A percentile compares a stretch with the other conserved stretches of the same genome.
Conservation (phyloP, 495 filamentous ascomycete species). For the Neurospora sp. region DNA sequence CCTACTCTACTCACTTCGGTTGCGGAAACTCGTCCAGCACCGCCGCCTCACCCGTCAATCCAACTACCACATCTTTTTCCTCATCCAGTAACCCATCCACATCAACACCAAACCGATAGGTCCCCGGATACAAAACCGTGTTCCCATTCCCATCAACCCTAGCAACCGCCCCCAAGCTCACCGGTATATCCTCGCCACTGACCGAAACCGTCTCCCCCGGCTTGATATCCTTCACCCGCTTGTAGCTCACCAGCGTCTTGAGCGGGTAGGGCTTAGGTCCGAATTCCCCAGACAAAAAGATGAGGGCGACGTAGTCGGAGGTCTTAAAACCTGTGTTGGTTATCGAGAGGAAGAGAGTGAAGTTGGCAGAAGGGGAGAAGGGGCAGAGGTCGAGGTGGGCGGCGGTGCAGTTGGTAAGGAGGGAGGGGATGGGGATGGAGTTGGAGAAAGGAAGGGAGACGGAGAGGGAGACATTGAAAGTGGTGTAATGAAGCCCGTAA, state of each 20-base stretch:
- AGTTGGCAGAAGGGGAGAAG: constrained; percentile 22
- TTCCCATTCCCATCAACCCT: constrained; percentile 45
- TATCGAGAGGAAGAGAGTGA: constrained; percentile 15
- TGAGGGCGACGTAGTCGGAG: constrained; percentile 48
- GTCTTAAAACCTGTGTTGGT: constrained; percentile 39
- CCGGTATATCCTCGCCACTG: constrained; percentile 42
- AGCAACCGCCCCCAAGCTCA: constrained; percentile 28
- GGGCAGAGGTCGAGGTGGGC: constrained; percentile 32
- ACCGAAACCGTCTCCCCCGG: constrained; percentile 26
- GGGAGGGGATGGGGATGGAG: constrained; percentile 13
- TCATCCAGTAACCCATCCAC: constrained; percentile 29
- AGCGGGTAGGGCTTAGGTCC: constrained; percentile 49
- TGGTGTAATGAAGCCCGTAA: constrained; percentile 34
- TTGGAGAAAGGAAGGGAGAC: constrained; percentile 1
- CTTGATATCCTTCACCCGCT: constrained; percentile 37
- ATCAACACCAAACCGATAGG: constrained; percentile 41
- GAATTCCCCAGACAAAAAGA: constrained; percentile 39
- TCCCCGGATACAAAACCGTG: constrained; percentile 48
- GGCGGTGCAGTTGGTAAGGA: constrained; percentile 14
- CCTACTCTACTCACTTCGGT: neutral
- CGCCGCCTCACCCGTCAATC: constrained; percentile 29
- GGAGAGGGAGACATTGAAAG: constrained; percentile 32
- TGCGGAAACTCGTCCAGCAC: constrained; percentile 38
- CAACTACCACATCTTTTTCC: constrained; percentile 26
- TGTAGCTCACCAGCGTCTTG: constrained; percentile 49